Evolutionary conservation across 495 filamentous ascomycete genomes (phyloP).

Genomic region (Monascus purpureus): DNA sequence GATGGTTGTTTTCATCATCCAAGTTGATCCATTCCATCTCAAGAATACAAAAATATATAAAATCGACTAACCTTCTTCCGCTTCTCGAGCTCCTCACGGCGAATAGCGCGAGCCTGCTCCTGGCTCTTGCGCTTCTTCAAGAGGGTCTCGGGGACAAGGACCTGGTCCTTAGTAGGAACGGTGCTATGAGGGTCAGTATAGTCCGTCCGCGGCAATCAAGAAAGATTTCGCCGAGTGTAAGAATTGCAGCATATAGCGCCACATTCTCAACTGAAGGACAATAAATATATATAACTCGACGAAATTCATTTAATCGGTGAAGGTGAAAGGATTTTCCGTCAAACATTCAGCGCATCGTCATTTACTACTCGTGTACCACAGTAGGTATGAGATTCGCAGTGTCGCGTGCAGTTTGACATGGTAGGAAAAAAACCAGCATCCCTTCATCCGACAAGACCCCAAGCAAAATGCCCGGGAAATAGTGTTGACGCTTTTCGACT

Average conservation of each 20-base stretch:
- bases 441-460: slow-evolving; percentile 73
- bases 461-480: slow-evolving; percentile 48
- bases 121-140: slow-evolving; percentile 99
- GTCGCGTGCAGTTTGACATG: slow-evolving; percentile 6
- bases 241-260: slow-evolving; percentile 77
- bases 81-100: slow-evolving; percentile 62
- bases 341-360: no score
- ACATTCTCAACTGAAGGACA: slow-evolving; percentile 71
- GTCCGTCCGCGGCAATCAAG: slow-evolving; percentile 48
- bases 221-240: slow-evolving; percentile 67
- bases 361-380: no score
- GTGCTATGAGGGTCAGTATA: slow-evolving; percentile 62
- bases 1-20: slow-evolving; percentile 66
- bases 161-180: slow-evolving; percentile 78
- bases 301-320: slow-evolving; percentile 68
- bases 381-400: no score
- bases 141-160: slow-evolving; percentile 94
- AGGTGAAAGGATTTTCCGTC: slow-evolving; percentile 15
- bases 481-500: slow-evolving; percentile 30
- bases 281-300: slow-evolving; percentile 52
- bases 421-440: slow-evolving; percentile 7
- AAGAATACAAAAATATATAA: slow-evolving; percentile 6
- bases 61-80: slow-evolving; percentile 69
- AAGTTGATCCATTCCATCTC: slow-evolving; percentile 14
- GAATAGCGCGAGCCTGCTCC: slow-evolving; percentile 91